Evolutionary conservation across 2,329 filamentous ascomycete genomes (phyloP).

Genomic region (Scedosporium boydii): DNA sequence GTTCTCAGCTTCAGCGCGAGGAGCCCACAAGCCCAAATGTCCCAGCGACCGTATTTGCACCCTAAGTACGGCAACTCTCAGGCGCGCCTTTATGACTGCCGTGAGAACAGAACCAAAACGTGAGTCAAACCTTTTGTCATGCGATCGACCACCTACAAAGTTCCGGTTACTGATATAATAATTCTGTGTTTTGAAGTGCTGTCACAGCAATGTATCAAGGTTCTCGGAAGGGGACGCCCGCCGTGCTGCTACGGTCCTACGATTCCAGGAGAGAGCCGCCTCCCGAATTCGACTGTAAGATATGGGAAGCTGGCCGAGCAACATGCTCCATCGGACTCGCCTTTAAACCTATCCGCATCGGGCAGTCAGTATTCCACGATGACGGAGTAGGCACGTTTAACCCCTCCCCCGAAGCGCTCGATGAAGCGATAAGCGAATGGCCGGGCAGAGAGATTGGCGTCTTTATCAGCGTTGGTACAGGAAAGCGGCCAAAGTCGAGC

Average conservation of each 20-base stretch:
- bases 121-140: slow-evolving; percentile 34
- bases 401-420: slow-evolving; percentile 72
- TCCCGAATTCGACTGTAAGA: slow-evolving; percentile 85
- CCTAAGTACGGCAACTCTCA: slow-evolving; percentile 71
- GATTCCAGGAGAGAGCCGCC: slow-evolving; percentile 87
- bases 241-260: slow-evolving; percentile 80
- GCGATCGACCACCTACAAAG: not conserved
- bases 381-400: slow-evolving; percentile 91
- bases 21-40: slow-evolving; percentile 47
- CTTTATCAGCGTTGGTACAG: slow-evolving; percentile 90
- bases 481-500: slow-evolving; percentile 59
- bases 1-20: slow-evolving; percentile 70
- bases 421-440: slow-evolving; percentile 94
- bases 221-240: slow-evolving; percentile 55
- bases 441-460: slow-evolving; percentile 87
- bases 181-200: slow-evolving; percentile 34
- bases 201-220: slow-evolving; percentile 89
- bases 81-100: slow-evolving; percentile 75
- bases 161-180: not conserved
- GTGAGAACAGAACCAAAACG: slow-evolving; percentile 85
- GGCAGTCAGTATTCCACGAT: slow-evolving; percentile 88
- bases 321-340: slow-evolving; percentile 84
- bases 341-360: slow-evolving; percentile 92
- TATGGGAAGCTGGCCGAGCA: slow-evolving; percentile 96
- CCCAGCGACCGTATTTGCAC: slow-evolving; percentile 39